Conservation (phyloP, 2,329 filamentous ascomycete genomes). For the Colletotrichum sp. region DNA sequence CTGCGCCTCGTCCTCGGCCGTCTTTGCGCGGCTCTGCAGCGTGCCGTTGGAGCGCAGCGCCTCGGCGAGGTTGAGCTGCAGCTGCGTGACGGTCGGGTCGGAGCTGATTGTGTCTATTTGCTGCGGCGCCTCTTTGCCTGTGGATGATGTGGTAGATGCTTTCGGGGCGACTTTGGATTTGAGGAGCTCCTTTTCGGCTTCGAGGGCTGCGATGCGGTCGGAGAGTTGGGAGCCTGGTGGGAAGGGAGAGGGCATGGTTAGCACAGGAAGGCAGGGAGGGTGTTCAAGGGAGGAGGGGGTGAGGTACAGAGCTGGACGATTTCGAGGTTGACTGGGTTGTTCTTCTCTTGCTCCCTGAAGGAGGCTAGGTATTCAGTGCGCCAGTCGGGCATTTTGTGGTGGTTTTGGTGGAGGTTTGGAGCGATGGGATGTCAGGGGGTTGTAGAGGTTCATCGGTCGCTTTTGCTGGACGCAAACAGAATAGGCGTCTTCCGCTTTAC, state of each 20-base stretch:
- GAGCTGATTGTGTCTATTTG: slow-evolving; percentile 21
- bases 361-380: slow-evolving; percentile 80
- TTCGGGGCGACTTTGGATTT: slow-evolving; percentile 30
- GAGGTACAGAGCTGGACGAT: slow-evolving; percentile 80
- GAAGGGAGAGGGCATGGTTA: neutral
- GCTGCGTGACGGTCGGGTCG: slow-evolving; percentile 47
- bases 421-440: neutral
- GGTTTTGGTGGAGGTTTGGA: too few relatives aligned
- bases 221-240: slow-evolving; percentile 66
- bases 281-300: neutral
- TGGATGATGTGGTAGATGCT: slow-evolving; percentile 12
- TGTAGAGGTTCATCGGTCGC: neutral
- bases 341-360: slow-evolving; percentile 74
- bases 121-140: neutral
- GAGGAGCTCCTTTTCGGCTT: slow-evolving; percentile 59
- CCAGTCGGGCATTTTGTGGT: slow-evolving; percentile 66
- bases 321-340: slow-evolving; percentile 63
- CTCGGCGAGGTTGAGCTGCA: slow-evolving; percentile 75
- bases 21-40: slow-evolving; percentile 67
- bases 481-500: neutral
- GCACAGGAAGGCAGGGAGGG: neutral
- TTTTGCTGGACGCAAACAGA: neutral
- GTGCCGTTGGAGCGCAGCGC: slow-evolving; percentile 77
- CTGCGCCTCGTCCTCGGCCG: slow-evolving; percentile 67
- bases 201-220: slow-evolving; percentile 68